Evolutionary conservation across 306 rosid species (phyloP).

Genomic region (Castanea sativa): DNA sequence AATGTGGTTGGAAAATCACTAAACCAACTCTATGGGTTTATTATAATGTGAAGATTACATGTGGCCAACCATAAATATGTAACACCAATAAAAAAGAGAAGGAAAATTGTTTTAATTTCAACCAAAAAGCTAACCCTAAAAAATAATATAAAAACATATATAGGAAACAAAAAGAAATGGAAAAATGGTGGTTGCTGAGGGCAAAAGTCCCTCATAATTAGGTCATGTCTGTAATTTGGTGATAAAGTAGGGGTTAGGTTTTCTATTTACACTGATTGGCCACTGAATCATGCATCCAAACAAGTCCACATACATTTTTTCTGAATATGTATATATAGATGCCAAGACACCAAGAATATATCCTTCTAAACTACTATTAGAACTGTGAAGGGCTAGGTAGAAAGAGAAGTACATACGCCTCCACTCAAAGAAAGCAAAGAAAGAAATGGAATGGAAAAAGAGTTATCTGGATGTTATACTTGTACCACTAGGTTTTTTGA

Average conservation of each 20-base stretch:
- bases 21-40: too few species aligned
- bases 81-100: too few species aligned
- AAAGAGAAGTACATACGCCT: neutral
- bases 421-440: neutral
- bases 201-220: constrained; percentile 16
- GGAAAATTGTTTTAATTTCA: too few species aligned
- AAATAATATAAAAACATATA: neutral
- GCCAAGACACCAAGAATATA: constrained; percentile 3
- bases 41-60: too few species aligned
- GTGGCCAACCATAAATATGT: too few species aligned
- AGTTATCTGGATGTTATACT: constrained; percentile 80
- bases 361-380: neutral
- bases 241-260: constrained; percentile 29
- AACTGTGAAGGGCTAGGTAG: constrained; percentile 3
- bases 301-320: constrained; percentile 51
- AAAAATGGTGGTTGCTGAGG: constrained; percentile 7
- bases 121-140: neutral
- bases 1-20: too few species aligned
- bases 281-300: constrained; percentile 32
- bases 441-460: constrained; percentile 75
- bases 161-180: neutral
- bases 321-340: constrained; percentile 31
- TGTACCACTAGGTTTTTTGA: constrained; percentile 67
- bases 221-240: constrained; percentile 33
- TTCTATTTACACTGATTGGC: neutral